Conservation (phyloP, 2,329 filamentous ascomycete genomes). For the Sporothrix dimorphospora region DNA sequence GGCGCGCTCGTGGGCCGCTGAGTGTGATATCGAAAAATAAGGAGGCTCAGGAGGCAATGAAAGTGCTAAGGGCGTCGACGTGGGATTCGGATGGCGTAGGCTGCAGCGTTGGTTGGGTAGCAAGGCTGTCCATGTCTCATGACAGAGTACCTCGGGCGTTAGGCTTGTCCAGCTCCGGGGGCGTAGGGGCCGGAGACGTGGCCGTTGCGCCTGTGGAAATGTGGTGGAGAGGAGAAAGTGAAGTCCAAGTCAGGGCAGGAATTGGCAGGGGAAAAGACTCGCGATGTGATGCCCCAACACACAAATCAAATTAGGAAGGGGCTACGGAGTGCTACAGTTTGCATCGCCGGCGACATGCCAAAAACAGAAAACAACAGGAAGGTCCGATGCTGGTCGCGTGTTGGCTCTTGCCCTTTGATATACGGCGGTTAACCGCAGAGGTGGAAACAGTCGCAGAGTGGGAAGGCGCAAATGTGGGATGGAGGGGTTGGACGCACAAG, state of each 20-base stretch:
- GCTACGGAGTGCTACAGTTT: background rate
- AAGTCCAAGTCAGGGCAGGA: background rate
- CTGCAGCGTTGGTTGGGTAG: slow-evolving; percentile 1
- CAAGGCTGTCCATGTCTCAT: slow-evolving; percentile 5
- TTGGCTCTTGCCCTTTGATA: slow-evolving; percentile 3
- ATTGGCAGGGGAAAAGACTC: background rate
- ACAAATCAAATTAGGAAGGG: background rate
- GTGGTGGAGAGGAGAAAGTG: background rate
- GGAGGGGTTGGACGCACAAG: slow-evolving; percentile 10
- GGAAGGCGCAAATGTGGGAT: slow-evolving; percentile 9
- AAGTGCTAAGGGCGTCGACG: background rate
- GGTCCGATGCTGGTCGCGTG: slow-evolving; percentile 22
- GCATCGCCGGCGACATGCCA: slow-evolving; percentile 13
- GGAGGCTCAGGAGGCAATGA: background rate
- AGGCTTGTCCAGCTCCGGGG: background rate
- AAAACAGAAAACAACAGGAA: slow-evolving; percentile 16
- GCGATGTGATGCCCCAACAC: background rate
- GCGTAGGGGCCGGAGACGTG: background rate
- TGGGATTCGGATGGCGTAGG: background rate
- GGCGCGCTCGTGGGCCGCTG: background rate
- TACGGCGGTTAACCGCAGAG: slow-evolving; percentile 13
- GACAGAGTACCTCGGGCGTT: background rate
- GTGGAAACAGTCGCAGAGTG: background rate
- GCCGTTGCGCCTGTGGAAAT: background rate
- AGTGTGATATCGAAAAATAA: slow-evolving; percentile 1